Percentiles rank a stretch among this genome's conserved stretches.
These are phyloP conservation scores for Rossbeevera mucosa DNA, from an alignment of 768 basidiomycete species.

Conservation along the genomic window DNA sequence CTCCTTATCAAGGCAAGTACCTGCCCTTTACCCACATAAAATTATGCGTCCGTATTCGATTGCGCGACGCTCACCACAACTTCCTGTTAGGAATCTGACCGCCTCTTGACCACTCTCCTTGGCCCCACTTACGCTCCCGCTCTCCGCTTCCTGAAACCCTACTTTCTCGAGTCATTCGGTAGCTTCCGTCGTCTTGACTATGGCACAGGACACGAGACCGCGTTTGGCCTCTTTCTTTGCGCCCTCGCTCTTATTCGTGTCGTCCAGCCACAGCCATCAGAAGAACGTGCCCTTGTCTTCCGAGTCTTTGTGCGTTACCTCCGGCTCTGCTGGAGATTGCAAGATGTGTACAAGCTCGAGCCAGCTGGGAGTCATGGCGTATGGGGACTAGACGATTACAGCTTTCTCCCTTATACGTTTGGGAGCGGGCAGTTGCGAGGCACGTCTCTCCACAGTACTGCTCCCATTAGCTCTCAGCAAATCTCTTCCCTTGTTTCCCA, in stretches of 20 bases:
- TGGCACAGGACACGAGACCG: conserved; percentile 93
- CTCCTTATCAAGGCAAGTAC: conserved; percentile 66
- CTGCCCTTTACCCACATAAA: not conserved
- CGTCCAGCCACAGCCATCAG: conserved; percentile 49
- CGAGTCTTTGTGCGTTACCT: conserved; percentile 75
- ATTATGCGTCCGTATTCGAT: not conserved
- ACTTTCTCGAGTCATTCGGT: conserved; percentile 81
- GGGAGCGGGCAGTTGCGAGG: conserved; percentile 88
- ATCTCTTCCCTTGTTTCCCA: conserved; percentile 25
- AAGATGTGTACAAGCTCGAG: conserved; percentile 86
- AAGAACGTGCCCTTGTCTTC: conserved; percentile 60
- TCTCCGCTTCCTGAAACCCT: conserved; percentile 68
- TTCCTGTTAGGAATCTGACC: conserved; percentile 45
- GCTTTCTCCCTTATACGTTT: conserved; percentile 85
- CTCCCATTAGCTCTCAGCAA: conserved; percentile 3
- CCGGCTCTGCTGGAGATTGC: conserved; percentile 76
- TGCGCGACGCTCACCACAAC: not conserved
- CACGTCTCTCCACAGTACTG: conserved; percentile 21
- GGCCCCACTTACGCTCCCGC: conserved; percentile 39
- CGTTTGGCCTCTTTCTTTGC: conserved; percentile 76
- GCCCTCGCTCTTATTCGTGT: conserved; percentile 67
- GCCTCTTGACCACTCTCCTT: conserved; percentile 47
- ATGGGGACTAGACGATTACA: conserved; percentile 94
- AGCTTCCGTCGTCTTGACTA: conserved; percentile 91
- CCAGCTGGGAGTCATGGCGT: conserved; percentile 98